These are phyloP conservation scores for Floccularia luteovirens DNA, from an alignment of 768 basidiomycete species.

Conservation along the genomic window DNA sequence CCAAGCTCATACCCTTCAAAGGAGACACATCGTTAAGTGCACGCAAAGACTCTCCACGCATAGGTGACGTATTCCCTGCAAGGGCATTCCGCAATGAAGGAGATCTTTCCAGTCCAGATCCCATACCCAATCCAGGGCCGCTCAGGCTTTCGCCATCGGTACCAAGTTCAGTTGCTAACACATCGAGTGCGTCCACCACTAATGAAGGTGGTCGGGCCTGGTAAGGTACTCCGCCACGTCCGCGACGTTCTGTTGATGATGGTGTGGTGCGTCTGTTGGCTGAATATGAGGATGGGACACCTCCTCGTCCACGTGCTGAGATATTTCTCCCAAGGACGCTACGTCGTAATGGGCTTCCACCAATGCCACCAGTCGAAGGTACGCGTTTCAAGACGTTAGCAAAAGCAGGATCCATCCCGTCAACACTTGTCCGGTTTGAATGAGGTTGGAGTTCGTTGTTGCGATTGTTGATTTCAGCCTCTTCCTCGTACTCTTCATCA, in stretches of 20 bases:
- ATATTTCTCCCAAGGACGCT: conserved; percentile 45
- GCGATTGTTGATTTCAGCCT: conserved; percentile 15
- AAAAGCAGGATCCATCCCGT: conserved; percentile 84
- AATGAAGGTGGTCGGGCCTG: conserved; percentile 66
- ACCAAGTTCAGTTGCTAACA: conserved; percentile 58
- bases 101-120: too few relatives aligned
- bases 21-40: conserved; percentile 27
- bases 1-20: conserved; percentile 24
- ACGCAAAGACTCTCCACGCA: too few relatives aligned
- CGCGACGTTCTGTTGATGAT: too few relatives aligned
- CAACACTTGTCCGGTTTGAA: conserved; percentile 66
- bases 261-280: too few relatives aligned
- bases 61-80: too few relatives aligned
- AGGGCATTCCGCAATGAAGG: too few relatives aligned
- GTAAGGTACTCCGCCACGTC: conserved; percentile 54
- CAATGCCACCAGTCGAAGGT: conserved; percentile 37
- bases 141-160: too few relatives aligned
- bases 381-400: conserved; percentile 68
- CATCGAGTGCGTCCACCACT: conserved; percentile 64
- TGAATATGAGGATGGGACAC: too few relatives aligned
- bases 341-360: conserved; percentile 55
- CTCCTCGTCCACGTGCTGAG: conserved; percentile 42
- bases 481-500: conserved; percentile 18
- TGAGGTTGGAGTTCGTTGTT: conserved; percentile 29
- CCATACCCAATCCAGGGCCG: too few relatives aligned